Evolutionary conservation across 306 rosid genomes (phyloP).

Genomic region (Cicer yamashitae): DNA sequence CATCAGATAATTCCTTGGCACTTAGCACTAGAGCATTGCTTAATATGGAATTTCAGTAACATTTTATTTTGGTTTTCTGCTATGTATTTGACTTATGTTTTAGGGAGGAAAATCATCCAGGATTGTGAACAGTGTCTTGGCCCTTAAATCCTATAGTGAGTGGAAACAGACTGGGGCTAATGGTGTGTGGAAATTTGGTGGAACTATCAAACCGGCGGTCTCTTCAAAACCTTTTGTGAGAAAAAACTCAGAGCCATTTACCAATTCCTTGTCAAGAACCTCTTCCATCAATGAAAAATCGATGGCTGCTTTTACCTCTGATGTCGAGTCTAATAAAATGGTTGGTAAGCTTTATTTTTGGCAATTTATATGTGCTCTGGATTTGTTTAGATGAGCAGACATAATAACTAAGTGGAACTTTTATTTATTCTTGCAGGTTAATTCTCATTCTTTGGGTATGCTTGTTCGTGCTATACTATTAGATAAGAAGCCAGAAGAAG

Average conservation of each 20-base stretch:
- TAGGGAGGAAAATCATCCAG: conserved; percentile 93
- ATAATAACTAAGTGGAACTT: conserved; percentile 19
- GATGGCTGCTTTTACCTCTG: conserved; percentile 46
- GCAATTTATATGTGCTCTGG: conserved; percentile 34
- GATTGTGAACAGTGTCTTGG: conserved; percentile 77
- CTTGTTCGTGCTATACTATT: conserved; percentile 74
- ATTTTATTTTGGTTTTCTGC: conserved; percentile 21
- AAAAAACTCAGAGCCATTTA: conserved; percentile 87
- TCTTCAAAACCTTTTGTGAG: conserved; percentile 70
- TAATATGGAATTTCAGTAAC: conserved; percentile 8
- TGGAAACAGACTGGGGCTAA: conserved; percentile 86
- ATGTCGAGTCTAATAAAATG: conserved; percentile 77
- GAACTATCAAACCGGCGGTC: conserved; percentile 64
- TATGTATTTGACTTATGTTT: conserved; percentile 31
- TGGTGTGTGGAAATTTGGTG: conserved; percentile 93
- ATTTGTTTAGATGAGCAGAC: conserved; percentile 37
- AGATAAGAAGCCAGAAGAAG: conserved; percentile 95
- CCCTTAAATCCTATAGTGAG: conserved; percentile 83
- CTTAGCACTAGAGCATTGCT: neutral
- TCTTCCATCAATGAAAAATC: conserved; percentile 72
- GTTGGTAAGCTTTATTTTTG: conserved; percentile 65
- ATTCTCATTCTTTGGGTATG: conserved; percentile 67
- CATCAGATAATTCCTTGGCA: conserved; percentile 28
- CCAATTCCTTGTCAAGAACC: conserved; percentile 74
- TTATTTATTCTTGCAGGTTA: conserved; percentile 56